Percentiles rank a stretch among this genome's conserved stretches.
phyloP scores from a whole-genome alignment of 768 basidiomycete species.

The Hericium erinaceus region DNA sequence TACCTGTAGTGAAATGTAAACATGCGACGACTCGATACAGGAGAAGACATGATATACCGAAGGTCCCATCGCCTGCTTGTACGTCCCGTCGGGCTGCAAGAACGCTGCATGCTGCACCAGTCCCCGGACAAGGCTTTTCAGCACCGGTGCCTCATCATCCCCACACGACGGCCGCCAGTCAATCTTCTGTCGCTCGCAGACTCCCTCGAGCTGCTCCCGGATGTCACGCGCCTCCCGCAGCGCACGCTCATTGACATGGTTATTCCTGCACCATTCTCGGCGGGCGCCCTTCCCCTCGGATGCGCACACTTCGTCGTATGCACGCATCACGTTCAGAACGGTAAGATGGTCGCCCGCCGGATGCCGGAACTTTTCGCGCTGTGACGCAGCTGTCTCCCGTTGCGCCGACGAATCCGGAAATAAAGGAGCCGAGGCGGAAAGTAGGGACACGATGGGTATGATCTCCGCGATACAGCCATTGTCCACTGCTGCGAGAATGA shows the following conservation, averaged over 20 bases:
- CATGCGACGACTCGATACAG: neutral
- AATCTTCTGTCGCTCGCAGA: slow-evolving; percentile 51
- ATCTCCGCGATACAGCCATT: slow-evolving; percentile 70
- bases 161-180: slow-evolving; percentile 52
- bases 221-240: slow-evolving; percentile 74
- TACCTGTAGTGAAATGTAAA: slow-evolving; percentile 26
- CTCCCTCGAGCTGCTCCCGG: slow-evolving; percentile 62
- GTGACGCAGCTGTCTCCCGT: slow-evolving; percentile 62
- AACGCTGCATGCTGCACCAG: slow-evolving; percentile 78
- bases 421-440: slow-evolving; percentile 73
- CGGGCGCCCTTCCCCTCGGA: slow-evolving; percentile 38
- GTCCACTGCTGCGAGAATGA: slow-evolving; percentile 68
- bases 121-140: slow-evolving; percentile 68
- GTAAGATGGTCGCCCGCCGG: slow-evolving; percentile 87
- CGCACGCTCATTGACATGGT: slow-evolving; percentile 77
- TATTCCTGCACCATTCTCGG: slow-evolving; percentile 75
- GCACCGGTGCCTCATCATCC: slow-evolving; percentile 57
- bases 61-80: slow-evolving; percentile 73
- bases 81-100: slow-evolving; percentile 76
- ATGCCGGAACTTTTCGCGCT: slow-evolving; percentile 73
- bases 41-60: slow-evolving; percentile 33
- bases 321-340: slow-evolving; percentile 72
- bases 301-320: slow-evolving; percentile 63
- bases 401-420: slow-evolving; percentile 72
- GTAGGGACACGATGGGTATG: slow-evolving; percentile 75